A percentile compares a stretch with the other conserved stretches of the same genome.
phyloP scores from a whole-genome alignment of 2,329 filamentous ascomycete genomes.

The Epichloe uncinata region DNA sequence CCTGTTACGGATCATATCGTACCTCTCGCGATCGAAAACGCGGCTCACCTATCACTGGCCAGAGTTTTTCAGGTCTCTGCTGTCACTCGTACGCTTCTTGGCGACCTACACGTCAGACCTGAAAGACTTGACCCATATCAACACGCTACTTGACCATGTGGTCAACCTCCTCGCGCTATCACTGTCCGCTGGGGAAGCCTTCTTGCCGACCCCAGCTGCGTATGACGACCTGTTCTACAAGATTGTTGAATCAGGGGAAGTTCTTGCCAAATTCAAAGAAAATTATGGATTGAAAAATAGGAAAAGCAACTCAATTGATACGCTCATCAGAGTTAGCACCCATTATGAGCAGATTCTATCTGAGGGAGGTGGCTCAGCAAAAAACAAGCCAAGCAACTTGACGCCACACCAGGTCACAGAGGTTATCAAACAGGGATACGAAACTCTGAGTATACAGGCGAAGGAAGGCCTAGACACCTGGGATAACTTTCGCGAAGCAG shows the following conservation, averaged over 20 bases:
- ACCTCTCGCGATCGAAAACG: conserved; percentile 69
- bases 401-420: conserved; percentile 75
- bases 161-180: conserved; percentile 75
- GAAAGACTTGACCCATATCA: conserved; percentile 52
- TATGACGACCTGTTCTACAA: conserved; percentile 99
- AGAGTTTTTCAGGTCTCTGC: conserved; percentile 79
- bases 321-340: conserved; percentile 64
- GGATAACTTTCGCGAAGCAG: conserved; percentile 76
- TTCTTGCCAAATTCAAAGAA: conserved; percentile 68
- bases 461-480: conserved; percentile 77
- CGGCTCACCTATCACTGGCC: conserved; percentile 88
- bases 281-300: conserved; percentile 51
- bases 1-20: conserved; percentile 68
- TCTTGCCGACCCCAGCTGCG: conserved; percentile 71
- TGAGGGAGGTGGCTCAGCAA: conserved; percentile 28
- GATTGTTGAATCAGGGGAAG: conserved; percentile 84
- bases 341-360: conserved; percentile 81
- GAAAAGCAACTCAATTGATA: conserved; percentile 62
- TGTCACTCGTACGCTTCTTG: conserved; percentile 81
- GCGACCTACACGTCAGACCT: conserved; percentile 76
- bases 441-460: conserved; percentile 82
- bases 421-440: conserved; percentile 93
- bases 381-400: conserved; percentile 48
- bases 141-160: conserved; percentile 60
- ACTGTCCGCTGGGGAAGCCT: conserved; percentile 76